Evolutionary conservation across 2,329 filamentous ascomycete species (phyloP), one percentile per base, ranked within the genome.

Genomic region (Trichophyton simii): DNA sequence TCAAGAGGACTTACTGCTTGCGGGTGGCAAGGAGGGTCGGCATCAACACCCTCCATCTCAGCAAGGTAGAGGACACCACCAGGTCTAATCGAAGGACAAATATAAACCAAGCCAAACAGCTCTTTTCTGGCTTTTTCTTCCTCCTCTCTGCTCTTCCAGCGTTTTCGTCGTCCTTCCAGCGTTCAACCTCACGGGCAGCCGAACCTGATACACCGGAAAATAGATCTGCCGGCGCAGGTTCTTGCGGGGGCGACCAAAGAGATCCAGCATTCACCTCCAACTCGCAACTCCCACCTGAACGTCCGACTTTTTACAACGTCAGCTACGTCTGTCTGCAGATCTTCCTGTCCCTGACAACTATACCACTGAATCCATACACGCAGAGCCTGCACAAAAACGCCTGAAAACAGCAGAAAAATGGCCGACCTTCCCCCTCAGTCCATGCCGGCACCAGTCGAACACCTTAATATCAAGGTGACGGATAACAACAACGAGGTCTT

Each of bases 401-500:
- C 34, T 34, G 15, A 18, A 18, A 60, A 44, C 22, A 57, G 25
- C 8, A 22, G n/a, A 15, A 38, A 61, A 28, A 60, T 59, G 57
- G 57, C 57, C 31, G 57, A 59, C 9, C 31, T 34, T 7, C 44
- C 44, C 8, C 22, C 36, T 31, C 54, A 57, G 54, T n/a, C 36
- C 22, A 36, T 57, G 3, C 70, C 68, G 5, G 66, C 74, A 3
- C 77, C 79, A 61, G 79, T 79, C 34, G 92, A 97, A 77, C 94
- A 99, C 76, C 81, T 99, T 3, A 99, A 99, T 78, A 97, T 99
- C 79, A 99, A 99, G 75, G 94, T 99, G 13, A 97, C 94, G 0
- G 94, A 99, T 70, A 96, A 95, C 79, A 96, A 96, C 79, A 99
- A 99, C 74, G 94, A 99, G 74, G 92, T 99, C 69, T 99, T 97